A percentile compares a stretch with the other conserved stretches of the same genome.
Evolutionary conservation across 169 alveolate genomes (phyloP).

Genomic region (Sarcocystis neurona): DNA sequence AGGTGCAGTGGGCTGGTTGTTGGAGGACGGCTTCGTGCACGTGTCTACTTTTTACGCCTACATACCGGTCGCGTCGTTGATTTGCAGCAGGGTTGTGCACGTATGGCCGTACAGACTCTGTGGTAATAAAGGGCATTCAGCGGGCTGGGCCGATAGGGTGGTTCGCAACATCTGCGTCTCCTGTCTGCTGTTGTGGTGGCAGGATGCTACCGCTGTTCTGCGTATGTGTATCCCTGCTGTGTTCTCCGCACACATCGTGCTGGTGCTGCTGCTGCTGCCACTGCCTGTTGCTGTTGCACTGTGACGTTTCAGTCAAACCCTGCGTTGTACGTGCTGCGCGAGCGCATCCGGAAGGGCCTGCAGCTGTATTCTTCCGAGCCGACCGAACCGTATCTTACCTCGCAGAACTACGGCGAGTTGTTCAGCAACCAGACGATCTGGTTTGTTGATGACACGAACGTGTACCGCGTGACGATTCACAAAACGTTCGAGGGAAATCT

Average conservation of each 20-base stretch:
- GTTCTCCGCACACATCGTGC: neutral
- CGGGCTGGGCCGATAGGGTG: too few relatives aligned
- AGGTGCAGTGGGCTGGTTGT: too few relatives aligned
- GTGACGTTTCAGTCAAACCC: slow-evolving; percentile 91
- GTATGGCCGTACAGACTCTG: too few relatives aligned
- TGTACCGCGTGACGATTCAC: slow-evolving; percentile 99
- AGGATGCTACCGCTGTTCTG: too few relatives aligned
- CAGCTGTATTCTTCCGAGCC: slow-evolving; percentile 99
- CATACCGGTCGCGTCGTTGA: too few relatives aligned
- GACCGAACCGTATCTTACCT: slow-evolving; percentile 99
- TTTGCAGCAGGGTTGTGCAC: too few relatives aligned
- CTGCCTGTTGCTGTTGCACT: neutral
- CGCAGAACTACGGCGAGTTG: slow-evolving; percentile 98
- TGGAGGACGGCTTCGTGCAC: too few relatives aligned
- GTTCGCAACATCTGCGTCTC: too few relatives aligned
- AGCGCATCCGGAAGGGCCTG: slow-evolving; percentile 99
- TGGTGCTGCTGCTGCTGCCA: neutral
- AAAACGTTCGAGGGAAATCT: slow-evolving; percentile 99
- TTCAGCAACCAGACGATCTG: slow-evolving; percentile 98
- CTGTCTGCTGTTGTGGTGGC: too few relatives aligned
- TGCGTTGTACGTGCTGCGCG: slow-evolving; percentile 98
- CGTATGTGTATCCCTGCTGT: neutral
- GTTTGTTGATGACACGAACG: slow-evolving; percentile 99
- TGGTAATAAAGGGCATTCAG: too few relatives aligned
- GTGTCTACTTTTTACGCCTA: too few relatives aligned